Conservation (phyloP, 1,284 basidiomycete species). For the Entoloma clypeatum region DNA sequence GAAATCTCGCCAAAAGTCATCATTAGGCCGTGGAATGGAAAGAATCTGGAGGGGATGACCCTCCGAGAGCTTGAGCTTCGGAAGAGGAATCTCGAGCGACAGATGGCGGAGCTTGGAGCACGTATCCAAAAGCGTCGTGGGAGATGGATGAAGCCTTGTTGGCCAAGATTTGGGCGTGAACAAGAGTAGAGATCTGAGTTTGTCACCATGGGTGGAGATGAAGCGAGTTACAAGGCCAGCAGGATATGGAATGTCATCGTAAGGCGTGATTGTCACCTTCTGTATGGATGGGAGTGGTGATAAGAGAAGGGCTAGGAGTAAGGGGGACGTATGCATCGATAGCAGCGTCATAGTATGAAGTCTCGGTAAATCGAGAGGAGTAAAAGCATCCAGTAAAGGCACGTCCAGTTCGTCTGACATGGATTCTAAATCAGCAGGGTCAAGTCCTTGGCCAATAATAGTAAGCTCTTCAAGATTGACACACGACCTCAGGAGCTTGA, state of each 20-base stretch:
- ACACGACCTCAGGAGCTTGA: conserved; percentile 54
- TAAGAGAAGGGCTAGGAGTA: conserved; percentile 57
- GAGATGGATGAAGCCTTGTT: conserved; percentile 56
- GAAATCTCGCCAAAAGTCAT: conserved; percentile 51
- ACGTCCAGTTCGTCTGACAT: conserved; percentile 25
- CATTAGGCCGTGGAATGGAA: conserved; percentile 65
- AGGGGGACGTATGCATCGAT: conserved; percentile 61
- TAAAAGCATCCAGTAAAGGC: conserved; percentile 28
- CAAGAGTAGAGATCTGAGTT: conserved; percentile 61
- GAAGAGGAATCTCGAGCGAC: conserved; percentile 65
- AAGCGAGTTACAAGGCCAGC: conserved; percentile 56
- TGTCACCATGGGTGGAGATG: conserved; percentile 58
- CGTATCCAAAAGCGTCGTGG: conserved; percentile 46
- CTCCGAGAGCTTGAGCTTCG: conserved; percentile 38
- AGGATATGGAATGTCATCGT: conserved; percentile 58
- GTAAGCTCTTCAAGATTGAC: conserved; percentile 64
- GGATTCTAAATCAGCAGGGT: conserved; percentile 45
- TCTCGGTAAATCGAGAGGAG: conserved; percentile 49
- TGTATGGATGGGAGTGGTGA: conserved; percentile 61
- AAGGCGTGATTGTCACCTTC: conserved; percentile 74
- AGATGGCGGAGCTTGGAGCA: conserved; percentile 61
- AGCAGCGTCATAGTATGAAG: conserved; percentile 65
- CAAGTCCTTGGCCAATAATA: conserved; percentile 56
- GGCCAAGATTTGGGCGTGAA: conserved; percentile 73
- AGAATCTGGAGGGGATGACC: conserved; percentile 55